Percentiles rank a stretch among this genome's conserved stretches.
phyloP scores from a whole-genome alignment of 2,329 filamentous ascomycete genomes.

The Trichocomaceae sp. region DNA sequence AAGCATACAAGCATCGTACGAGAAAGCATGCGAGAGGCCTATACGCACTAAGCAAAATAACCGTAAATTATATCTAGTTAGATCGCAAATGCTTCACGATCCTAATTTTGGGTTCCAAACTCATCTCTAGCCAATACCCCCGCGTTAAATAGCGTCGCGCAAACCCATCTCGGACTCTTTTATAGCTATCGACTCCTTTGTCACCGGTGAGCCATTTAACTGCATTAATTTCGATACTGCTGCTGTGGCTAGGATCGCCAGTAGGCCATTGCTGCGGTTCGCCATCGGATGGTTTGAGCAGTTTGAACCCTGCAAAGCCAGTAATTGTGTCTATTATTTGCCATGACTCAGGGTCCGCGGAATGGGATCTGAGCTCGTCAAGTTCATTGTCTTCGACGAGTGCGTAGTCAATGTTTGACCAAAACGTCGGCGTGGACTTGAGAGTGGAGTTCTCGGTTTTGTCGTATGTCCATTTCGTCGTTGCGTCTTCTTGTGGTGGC shows the following conservation, averaged over 20 bases:
- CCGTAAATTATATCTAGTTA: not conserved
- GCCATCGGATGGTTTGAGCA: slow-evolving; percentile 41
- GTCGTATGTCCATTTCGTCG: slow-evolving; percentile 49
- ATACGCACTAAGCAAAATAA: not conserved
- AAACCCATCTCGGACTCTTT: slow-evolving; percentile 17
- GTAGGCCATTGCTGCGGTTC: not conserved
- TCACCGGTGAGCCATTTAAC: slow-evolving; percentile 31
- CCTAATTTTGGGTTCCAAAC: slow-evolving; percentile 48
- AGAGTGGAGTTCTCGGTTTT: slow-evolving; percentile 50
- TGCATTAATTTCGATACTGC: slow-evolving; percentile 28
- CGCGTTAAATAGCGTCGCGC: slow-evolving; percentile 29
- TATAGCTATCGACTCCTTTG: slow-evolving; percentile 24
- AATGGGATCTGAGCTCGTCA: not conserved
- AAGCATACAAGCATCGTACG: not conserved
- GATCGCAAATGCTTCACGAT: slow-evolving; percentile 39
- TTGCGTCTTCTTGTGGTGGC: not conserved
- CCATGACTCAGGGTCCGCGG: slow-evolving; percentile 40
- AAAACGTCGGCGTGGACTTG: slow-evolving; percentile 49
- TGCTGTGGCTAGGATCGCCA: slow-evolving; percentile 4
- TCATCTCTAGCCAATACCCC: slow-evolving; percentile 52
- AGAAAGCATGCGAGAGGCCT: no score
- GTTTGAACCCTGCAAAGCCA: slow-evolving; percentile 45
- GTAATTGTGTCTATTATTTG: slow-evolving; percentile 44
- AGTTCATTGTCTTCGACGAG: slow-evolving; percentile 41
- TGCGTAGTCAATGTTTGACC: slow-evolving; percentile 54